A percentile compares a stretch with the other conserved stretches of the same genome.
phyloP scores from a whole-genome alignment of 257 asterid genomes.

The Orobanche coerulescens region DNA sequence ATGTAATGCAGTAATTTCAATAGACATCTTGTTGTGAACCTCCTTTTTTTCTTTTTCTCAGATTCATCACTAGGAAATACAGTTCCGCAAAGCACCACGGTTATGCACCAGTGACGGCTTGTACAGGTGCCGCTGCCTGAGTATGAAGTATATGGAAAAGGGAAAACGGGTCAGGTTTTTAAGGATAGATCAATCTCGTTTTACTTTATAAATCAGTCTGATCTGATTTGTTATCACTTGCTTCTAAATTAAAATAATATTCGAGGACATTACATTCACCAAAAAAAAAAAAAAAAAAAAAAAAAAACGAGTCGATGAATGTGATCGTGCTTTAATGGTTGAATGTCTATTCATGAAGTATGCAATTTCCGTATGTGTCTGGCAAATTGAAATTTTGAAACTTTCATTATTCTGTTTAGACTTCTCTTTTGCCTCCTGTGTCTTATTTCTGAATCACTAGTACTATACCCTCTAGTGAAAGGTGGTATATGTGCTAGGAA shows the following conservation, averaged over 20 bases:
- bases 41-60: constrained; percentile 23
- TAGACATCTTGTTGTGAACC: background rate
- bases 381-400: background rate
- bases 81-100: constrained; percentile 52
- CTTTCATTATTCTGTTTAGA: background rate
- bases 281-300: too few relatives aligned
- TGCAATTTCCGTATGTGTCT: background rate
- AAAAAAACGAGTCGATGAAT: constrained; percentile 2
- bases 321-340: constrained; percentile 14
- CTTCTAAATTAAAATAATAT: constrained; percentile 8
- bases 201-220: constrained; percentile 8
- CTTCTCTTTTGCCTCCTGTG: background rate
- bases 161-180: background rate
- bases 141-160: constrained; percentile 1
- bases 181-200: background rate
- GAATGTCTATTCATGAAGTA: background rate
- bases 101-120: constrained; percentile 72
- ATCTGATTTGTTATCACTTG: background rate
- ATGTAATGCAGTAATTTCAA: too few relatives aligned
- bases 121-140: constrained; percentile 63
- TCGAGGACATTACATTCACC: background rate
- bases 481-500: background rate
- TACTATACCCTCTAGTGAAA: background rate
- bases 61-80: constrained; percentile 94
- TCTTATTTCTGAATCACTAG: background rate